Conservation (phyloP, 345 rosid genomes). For the Sisymbrium altissimum region DNA sequence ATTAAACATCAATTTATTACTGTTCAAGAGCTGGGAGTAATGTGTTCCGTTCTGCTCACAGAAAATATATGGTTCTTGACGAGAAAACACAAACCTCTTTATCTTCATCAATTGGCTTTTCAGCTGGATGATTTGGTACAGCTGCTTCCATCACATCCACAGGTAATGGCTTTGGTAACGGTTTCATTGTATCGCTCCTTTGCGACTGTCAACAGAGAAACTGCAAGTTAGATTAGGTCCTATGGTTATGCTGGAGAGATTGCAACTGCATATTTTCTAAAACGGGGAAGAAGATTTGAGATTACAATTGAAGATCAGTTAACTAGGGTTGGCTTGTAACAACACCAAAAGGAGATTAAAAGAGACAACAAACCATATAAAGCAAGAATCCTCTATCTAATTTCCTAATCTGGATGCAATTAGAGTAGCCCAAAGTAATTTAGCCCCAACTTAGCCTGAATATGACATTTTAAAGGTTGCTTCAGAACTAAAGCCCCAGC, state of each 20-base stretch:
- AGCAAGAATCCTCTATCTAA: not conserved
- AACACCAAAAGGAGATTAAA: not conserved
- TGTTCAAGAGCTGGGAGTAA: not conserved
- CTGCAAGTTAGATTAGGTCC: slow-evolving; percentile 22
- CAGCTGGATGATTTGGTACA: slow-evolving; percentile 41
- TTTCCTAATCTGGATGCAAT: slow-evolving; percentile 1
- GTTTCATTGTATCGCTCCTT: slow-evolving; percentile 45
- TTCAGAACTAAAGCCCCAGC: not conserved
- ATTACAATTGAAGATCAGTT: not conserved
- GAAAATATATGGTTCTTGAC: not conserved
- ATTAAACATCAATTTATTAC: not conserved
- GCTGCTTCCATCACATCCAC: slow-evolving; percentile 36
- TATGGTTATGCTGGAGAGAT: not conserved
- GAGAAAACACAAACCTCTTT: slow-evolving; percentile 45
- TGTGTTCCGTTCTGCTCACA: not conserved
- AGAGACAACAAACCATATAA: slow-evolving; percentile 2
- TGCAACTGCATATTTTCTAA: not conserved
- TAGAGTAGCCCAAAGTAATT: not conserved
- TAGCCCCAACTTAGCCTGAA: not conserved
- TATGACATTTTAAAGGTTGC: not conserved
- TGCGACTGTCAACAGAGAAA: slow-evolving; percentile 47
- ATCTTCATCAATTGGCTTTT: slow-evolving; percentile 43
- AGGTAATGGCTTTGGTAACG: slow-evolving; percentile 81
- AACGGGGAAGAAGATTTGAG: not conserved
- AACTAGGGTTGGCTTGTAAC: not conserved